These are phyloP conservation scores for Dillenia suffruticosa DNA, from an alignment of 164 flowering plant species.

Conservation along the genomic window DNA sequence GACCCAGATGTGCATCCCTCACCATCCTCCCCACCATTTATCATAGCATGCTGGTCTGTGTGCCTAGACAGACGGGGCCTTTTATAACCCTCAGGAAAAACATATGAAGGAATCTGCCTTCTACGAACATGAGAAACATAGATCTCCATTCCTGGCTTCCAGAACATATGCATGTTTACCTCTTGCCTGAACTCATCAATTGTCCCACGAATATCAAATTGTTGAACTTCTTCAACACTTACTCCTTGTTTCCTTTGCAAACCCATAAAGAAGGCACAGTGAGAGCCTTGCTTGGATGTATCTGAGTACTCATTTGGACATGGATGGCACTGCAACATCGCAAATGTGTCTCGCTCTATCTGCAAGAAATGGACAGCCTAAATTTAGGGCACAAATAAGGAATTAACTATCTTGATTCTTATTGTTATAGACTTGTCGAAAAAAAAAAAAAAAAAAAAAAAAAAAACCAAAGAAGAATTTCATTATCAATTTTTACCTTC, in stretches of 20 bases:
- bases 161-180: constrained; percentile 5
- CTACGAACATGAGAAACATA: constrained; percentile 14
- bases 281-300: constrained; percentile 9
- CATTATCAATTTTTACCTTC: constrained; percentile 5
- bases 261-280: constrained; percentile 15
- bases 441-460: background rate
- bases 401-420: background rate
- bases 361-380: background rate
- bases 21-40: background rate
- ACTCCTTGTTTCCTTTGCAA: constrained; percentile 12
- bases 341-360: constrained; percentile 15
- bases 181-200: constrained; percentile 16
- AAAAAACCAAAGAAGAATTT: background rate
- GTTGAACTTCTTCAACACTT: constrained; percentile 4
- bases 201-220: constrained; percentile 16
- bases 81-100: constrained; percentile 10
- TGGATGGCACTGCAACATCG: constrained; percentile 19
- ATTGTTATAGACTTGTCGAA: background rate
- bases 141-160: constrained; percentile 16
- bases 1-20: constrained; percentile 3
- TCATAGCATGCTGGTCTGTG: constrained; percentile 3
- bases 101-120: constrained; percentile 12
- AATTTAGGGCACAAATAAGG: background rate
- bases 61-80: background rate
- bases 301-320: constrained; percentile 10